A percentile compares a stretch with the other conserved stretches of the same genome.
Evolutionary conservation across 495 filamentous ascomycete species (phyloP).

Genomic region (Penicillium fimorum): DNA sequence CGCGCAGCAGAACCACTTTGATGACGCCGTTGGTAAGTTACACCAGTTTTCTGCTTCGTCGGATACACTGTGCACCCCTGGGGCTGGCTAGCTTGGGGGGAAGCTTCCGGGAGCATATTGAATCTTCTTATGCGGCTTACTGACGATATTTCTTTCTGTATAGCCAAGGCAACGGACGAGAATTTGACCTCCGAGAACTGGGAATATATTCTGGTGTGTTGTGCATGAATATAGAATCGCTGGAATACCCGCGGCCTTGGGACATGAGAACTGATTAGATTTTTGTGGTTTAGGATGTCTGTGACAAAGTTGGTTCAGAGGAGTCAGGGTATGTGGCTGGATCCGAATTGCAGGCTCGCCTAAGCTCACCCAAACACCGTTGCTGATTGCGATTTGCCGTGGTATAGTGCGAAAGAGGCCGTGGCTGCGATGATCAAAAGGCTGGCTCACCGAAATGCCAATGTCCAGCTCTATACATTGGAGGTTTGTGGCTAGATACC

Average conservation of each 20-base stretch:
- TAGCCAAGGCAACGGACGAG: constrained; percentile 98
- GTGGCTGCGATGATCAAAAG: constrained; percentile 94
- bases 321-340: constrained; percentile 58
- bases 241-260: neutral
- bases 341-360: neutral
- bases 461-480: constrained; percentile 97
- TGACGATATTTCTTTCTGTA: constrained; percentile 23
- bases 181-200: constrained; percentile 98
- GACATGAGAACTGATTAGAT: constrained; percentile 5
- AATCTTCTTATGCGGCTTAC: constrained; percentile 10
- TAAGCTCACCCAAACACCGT: neutral
- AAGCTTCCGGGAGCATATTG: neutral
- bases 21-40: constrained; percentile 74
- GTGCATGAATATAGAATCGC: neutral
- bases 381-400: constrained; percentile 18
- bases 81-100: neutral
- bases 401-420: constrained; percentile 74
- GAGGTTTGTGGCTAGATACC: constrained; percentile 58
- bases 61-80: neutral
- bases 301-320: constrained; percentile 76
- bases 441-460: constrained; percentile 94
- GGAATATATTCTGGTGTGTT: constrained; percentile 87
- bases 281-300: constrained; percentile 66
- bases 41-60: neutral
- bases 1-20: constrained; percentile 74